Conservation (phyloP, 225 moss, liverwort and hornwort species). For the Lunularia cruciata region DNA sequence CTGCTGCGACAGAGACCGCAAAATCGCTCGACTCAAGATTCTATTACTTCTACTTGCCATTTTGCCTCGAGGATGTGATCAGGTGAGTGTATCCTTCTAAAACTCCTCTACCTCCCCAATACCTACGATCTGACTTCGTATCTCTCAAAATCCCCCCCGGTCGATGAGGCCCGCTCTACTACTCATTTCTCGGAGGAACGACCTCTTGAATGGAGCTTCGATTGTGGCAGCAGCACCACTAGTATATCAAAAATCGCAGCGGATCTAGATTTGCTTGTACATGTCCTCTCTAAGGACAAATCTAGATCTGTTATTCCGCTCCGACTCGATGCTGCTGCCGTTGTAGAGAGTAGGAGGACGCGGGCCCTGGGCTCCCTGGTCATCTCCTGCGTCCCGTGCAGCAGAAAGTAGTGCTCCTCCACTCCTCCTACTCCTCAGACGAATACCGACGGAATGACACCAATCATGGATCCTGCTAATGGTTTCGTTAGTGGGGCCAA, state of each 20-base stretch:
- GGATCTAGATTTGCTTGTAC: not conserved
- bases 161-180: not conserved
- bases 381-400: not conserved
- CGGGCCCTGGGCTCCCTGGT: no score
- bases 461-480: not conserved
- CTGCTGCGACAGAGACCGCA: conserved; percentile 38
- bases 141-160: not conserved
- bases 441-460: not conserved
- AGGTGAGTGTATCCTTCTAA: no score
- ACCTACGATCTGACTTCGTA: no score
- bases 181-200: no score
- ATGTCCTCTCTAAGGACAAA: not conserved
- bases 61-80: not conserved
- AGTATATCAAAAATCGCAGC: not conserved
- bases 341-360: no score
- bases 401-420: not conserved
- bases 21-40: conserved; percentile 16
- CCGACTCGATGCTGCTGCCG: not conserved
- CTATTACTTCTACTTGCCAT: conserved; percentile 45
- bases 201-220: no score
- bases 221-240: not conserved
- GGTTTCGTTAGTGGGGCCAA: not conserved
- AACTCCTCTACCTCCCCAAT: no score
- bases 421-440: not conserved
- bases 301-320: conserved; percentile 4